Conservation (phyloP, 2,329 filamentous ascomycete genomes). For the Sporothrix pallida region DNA sequence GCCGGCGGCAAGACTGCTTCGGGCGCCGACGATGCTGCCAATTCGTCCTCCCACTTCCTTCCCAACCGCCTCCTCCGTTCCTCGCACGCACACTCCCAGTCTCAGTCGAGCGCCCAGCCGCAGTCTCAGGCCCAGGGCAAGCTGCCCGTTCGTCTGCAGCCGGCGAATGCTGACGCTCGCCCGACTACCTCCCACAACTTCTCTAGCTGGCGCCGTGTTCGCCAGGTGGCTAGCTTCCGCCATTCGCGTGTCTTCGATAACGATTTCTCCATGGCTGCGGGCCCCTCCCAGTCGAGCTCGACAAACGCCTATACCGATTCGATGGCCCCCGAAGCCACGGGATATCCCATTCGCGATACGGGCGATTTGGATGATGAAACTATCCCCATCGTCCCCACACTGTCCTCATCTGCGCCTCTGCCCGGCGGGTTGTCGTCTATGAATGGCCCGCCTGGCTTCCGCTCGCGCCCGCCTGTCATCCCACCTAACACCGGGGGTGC, state of each 20-base stretch:
- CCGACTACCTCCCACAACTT: slow-evolving; percentile 56
- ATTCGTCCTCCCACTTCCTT: slow-evolving; percentile 15
- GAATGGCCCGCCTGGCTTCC: slow-evolving; percentile 53
- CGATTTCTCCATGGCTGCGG: slow-evolving; percentile 40
- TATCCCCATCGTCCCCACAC: not conserved
- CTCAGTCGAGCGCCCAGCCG: slow-evolving; percentile 32
- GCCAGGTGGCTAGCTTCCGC: slow-evolving; percentile 57
- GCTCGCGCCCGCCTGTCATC: slow-evolving; percentile 64
- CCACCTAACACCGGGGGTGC: slow-evolving; percentile 65
- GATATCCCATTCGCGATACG: not conserved
- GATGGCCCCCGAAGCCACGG: not conserved
- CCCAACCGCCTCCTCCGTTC: slow-evolving; percentile 36
- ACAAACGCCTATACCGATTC: not conserved
- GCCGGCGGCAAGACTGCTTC: slow-evolving; percentile 39
- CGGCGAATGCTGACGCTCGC: slow-evolving; percentile 40
- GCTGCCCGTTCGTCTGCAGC: slow-evolving; percentile 14
- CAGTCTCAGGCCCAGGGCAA: slow-evolving; percentile 6
- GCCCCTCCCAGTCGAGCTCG: slow-evolving; percentile 25
- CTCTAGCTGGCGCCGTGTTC: slow-evolving; percentile 56
- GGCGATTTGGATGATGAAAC: not conserved
- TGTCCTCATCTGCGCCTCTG: slow-evolving; percentile 33
- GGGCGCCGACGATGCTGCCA: slow-evolving; percentile 38
- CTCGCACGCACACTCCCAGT: slow-evolving; percentile 45
- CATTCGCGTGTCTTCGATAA: slow-evolving; percentile 55
- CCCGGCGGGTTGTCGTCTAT: slow-evolving; percentile 32